Evolutionary conservation across 78 protist genomes (phyloP).

Genomic region (Cyanophora paradoxa): DNA sequence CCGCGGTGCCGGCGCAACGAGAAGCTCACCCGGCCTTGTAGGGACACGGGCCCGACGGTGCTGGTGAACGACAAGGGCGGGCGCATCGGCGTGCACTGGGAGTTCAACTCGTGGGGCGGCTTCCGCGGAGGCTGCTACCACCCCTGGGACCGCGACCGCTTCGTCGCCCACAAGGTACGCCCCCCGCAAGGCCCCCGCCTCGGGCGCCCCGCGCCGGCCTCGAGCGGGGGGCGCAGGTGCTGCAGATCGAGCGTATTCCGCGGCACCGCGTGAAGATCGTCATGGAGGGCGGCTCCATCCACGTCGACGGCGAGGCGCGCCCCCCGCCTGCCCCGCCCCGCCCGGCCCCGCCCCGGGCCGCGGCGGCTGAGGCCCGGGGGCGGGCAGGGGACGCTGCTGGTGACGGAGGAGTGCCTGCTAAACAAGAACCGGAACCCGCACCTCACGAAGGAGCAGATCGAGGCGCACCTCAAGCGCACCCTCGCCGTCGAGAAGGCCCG

Average conservation of each 20-base stretch:
- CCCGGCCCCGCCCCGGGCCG: too few species aligned
- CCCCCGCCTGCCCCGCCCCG: too few species aligned
- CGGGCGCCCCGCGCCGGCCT: too few species aligned
- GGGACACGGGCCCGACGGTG: background rate
- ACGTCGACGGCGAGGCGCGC: too few species aligned
- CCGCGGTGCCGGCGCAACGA: too few species aligned
- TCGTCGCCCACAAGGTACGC: too few species aligned
- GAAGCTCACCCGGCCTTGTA: too few species aligned
- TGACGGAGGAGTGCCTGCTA: background rate
- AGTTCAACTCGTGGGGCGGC: constrained; percentile 2
- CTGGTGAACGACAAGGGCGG: background rate
- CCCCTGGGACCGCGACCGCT: background rate
- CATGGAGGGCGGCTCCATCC: background rate
- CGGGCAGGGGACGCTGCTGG: background rate
- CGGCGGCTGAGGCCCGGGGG: too few species aligned
- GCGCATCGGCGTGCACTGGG: background rate
- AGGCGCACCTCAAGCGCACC: background rate
- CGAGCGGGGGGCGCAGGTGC: background rate
- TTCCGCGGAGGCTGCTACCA: background rate
- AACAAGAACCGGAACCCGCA: background rate
- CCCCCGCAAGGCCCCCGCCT: too few species aligned
- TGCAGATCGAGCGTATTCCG: background rate
- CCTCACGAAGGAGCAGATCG: background rate
- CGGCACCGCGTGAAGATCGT: background rate
- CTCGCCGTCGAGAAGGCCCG: too few species aligned